These are phyloP conservation scores for Nemania sp. DNA, from an alignment of 2,329 filamentous ascomycete genomes.

Conservation along the genomic window DNA sequence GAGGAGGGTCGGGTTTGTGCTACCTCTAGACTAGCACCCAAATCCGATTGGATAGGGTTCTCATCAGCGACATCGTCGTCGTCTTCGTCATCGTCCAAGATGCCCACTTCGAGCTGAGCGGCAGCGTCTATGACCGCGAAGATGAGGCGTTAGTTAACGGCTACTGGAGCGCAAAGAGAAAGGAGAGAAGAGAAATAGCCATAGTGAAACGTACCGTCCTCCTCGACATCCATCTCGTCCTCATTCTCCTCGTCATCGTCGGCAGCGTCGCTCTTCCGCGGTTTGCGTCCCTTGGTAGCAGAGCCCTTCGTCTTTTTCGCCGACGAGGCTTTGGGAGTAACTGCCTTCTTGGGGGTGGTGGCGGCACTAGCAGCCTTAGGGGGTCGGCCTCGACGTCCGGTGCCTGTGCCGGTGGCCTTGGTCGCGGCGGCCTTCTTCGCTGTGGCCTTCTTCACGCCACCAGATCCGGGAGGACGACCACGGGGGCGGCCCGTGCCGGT, in stretches of 20 bases:
- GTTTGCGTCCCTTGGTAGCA: conserved; percentile 30
- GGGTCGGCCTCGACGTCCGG: conserved; percentile 42
- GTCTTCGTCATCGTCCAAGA: conserved; percentile 32
- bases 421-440: conserved; percentile 28
- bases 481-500: conserved; percentile 47
- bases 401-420: conserved; percentile 26
- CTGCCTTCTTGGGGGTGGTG: conserved; percentile 39
- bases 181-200: neutral
- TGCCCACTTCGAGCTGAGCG: conserved; percentile 28
- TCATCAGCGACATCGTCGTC: conserved; percentile 21
- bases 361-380: conserved; percentile 36
- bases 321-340: conserved; percentile 31
- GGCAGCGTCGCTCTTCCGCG: conserved; percentile 37
- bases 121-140: conserved; percentile 15
- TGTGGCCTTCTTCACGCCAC: conserved; percentile 39
- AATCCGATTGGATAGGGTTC: conserved; percentile 3
- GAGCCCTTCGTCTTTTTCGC: conserved; percentile 29
- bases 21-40: conserved; percentile 34
- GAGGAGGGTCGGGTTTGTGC: neutral
- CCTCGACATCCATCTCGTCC: conserved; percentile 29
- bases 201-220: conserved; percentile 29
- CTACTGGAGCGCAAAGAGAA: neutral
- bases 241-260: conserved; percentile 39
- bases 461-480: conserved; percentile 52
- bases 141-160: conserved; percentile 12